Percentiles rank a stretch among this genome's conserved stretches.
Conservation (phyloP, 2,329 filamentous ascomycete species). For the Colletotrichum liriopes region DNA sequence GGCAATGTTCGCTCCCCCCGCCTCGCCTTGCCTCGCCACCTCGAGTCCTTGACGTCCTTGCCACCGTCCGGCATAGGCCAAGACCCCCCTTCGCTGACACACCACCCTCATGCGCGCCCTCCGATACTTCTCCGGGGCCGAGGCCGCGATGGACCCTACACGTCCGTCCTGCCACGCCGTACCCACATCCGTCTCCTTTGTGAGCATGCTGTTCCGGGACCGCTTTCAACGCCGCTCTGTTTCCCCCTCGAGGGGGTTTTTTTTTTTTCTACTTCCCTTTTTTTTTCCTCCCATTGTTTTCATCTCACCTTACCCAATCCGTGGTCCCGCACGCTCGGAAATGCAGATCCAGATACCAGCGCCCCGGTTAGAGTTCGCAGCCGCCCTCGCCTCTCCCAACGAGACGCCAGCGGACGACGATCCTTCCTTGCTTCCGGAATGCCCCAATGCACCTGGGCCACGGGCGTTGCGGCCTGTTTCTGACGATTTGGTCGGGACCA, state of each 20-base stretch:
- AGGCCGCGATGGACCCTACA: conserved; percentile 28
- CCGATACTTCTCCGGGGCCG: conserved; percentile 34
- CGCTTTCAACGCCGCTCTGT: background rate
- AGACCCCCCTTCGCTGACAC: conserved; percentile 2
- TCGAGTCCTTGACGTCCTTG: conserved; percentile 5
- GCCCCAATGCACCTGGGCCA: background rate
- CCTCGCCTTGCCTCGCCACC: conserved; percentile 29
- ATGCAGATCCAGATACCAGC: conserved; percentile 15
- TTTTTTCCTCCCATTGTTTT: background rate
- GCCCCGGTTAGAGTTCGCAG: conserved; percentile 2
- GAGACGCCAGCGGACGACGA: background rate
- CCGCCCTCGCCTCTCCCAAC: background rate
- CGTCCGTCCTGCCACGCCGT: conserved; percentile 9
- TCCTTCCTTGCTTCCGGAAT: background rate
- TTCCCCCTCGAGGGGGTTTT: background rate
- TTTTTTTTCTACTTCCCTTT: too few species aligned
- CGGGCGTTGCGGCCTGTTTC: conserved; percentile 6
- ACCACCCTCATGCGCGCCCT: conserved; percentile 22
- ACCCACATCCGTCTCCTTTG: conserved; percentile 6
- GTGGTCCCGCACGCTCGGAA: background rate
- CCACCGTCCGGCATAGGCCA: conserved; percentile 25
- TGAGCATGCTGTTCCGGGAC: background rate
- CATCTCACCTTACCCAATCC: conserved; percentile 23
- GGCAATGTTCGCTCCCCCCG: background rate
- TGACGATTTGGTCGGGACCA: background rate